phyloP scores from a whole-genome alignment of 2,329 filamentous ascomycete genomes.

The Penicillium glabrum region DNA sequence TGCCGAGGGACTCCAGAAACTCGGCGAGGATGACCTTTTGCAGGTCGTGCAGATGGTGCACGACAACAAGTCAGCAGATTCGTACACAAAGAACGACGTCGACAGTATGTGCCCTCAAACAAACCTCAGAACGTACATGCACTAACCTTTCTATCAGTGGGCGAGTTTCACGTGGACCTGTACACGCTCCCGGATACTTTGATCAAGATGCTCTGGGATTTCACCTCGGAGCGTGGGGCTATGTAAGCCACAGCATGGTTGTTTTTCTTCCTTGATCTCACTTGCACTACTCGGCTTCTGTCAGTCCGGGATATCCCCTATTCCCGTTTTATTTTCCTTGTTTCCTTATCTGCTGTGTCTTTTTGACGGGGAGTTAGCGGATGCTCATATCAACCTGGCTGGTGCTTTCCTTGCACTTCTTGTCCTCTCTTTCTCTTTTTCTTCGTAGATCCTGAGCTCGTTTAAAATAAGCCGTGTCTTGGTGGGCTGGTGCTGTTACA shows the following conservation, averaged over 20 bases:
- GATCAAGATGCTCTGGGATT: slow-evolving; percentile 95
- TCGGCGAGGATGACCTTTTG: slow-evolving; percentile 88
- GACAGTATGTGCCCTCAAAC: slow-evolving; percentile 66
- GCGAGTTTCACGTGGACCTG: slow-evolving; percentile 96
- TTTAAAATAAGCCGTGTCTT: not conserved
- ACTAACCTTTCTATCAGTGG: slow-evolving; percentile 59
- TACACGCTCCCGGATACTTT: slow-evolving; percentile 92
- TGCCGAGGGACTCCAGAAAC: slow-evolving; percentile 83
- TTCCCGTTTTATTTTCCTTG: not conserved
- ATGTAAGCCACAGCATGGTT: not conserved
- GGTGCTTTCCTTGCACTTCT: slow-evolving; percentile 10
- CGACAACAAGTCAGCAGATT: slow-evolving; percentile 91
- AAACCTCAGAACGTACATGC: not conserved
- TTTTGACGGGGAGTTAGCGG: slow-evolving; percentile 19
- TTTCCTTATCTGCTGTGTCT: not conserved
- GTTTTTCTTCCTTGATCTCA: slow-evolving; percentile 6
- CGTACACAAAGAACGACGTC: slow-evolving; percentile 95
- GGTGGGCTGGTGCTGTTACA: not conserved
- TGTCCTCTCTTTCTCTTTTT: not conserved
- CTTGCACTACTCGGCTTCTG: not conserved
- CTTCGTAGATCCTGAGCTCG: slow-evolving; percentile 7
- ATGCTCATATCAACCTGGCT: slow-evolving; percentile 15
- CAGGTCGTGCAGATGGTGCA: slow-evolving; percentile 98
- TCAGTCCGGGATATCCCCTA: not conserved
- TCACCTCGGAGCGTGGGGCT: slow-evolving; percentile 46